These are phyloP conservation scores for Musa itinerans DNA, from an alignment of 176 grass and related monocot genomes.

Conservation along the genomic window DNA sequence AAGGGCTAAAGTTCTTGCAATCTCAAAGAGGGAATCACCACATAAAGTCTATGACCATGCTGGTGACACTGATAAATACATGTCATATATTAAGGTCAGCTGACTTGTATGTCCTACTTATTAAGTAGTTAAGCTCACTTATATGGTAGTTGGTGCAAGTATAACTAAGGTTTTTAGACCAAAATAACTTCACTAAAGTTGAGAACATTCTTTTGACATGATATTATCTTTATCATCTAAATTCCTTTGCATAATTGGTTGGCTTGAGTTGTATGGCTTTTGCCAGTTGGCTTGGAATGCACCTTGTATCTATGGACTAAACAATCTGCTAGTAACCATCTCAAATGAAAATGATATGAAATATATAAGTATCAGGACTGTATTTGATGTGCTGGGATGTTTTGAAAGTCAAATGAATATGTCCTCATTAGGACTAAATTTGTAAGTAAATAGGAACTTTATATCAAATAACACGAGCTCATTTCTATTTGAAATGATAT, in stretches of 20 bases:
- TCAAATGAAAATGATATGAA: too few relatives aligned
- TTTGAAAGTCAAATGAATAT: too few relatives aligned
- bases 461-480: too few relatives aligned
- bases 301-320: not conserved
- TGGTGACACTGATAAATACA: constrained; percentile 39
- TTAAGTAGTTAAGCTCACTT: not conserved
- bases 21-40: constrained; percentile 11
- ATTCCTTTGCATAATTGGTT: not conserved
- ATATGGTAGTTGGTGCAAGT: not conserved
- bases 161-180: not conserved
- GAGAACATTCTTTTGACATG: not conserved
- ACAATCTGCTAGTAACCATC: not conserved
- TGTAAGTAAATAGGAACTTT: too few relatives aligned
- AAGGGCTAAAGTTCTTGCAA: not conserved
- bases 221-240: not conserved
- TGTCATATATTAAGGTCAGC: constrained; percentile 63
- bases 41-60: constrained; percentile 10
- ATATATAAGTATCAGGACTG: too few relatives aligned
- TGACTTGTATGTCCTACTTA: not conserved
- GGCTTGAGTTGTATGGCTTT: not conserved
- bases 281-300: not conserved
- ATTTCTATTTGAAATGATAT: too few relatives aligned
- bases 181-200: not conserved
- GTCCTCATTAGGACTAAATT: too few relatives aligned
- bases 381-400: too few relatives aligned